Percentiles rank a stretch among this genome's conserved stretches.
Conservation (phyloP, 1,139 yeast species). For the Pichia terricola region DNA sequence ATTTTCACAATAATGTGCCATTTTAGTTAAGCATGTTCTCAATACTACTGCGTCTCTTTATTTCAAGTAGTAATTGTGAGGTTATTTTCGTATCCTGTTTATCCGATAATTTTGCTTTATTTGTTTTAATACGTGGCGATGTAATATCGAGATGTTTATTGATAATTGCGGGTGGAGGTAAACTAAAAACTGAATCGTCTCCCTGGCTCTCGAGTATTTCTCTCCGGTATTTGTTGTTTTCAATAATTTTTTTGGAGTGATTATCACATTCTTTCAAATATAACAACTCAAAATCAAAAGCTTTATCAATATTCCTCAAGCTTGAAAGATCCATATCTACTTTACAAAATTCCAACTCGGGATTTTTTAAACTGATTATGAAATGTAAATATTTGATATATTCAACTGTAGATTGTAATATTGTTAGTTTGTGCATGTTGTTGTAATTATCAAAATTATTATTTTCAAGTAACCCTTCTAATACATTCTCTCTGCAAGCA, state of each 20-base stretch:
- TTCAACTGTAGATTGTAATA: constrained; percentile 72
- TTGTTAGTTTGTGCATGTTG: constrained; percentile 66
- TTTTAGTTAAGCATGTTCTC: constrained; percentile 5
- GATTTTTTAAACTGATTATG: constrained; percentile 34
- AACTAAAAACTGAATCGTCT: constrained; percentile 7
- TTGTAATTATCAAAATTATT: constrained; percentile 22
- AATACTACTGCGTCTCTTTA: constrained; percentile 9
- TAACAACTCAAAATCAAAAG: constrained; percentile 39
- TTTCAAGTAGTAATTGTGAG: constrained; percentile 2
- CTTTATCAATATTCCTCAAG: constrained; percentile 49
- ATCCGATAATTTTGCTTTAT: too few species aligned
- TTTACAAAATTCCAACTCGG: constrained; percentile 30
- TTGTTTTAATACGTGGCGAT: too few species aligned
- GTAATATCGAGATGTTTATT: constrained; percentile 6
- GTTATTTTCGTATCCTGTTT: too few species aligned
- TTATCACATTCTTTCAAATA: constrained; percentile 21
- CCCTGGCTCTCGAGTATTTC: constrained; percentile 6
- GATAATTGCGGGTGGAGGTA: constrained; percentile 16
- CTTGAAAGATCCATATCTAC: constrained; percentile 46
- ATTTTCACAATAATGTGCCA: too few species aligned
- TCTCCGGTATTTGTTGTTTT: constrained; percentile 5
- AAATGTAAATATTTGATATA: constrained; percentile 64
- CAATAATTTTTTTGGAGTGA: constrained; percentile 1
- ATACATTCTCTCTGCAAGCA: constrained; percentile 48
- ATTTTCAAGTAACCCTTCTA: constrained; percentile 25